A percentile compares a stretch with the other conserved stretches of the same genome.
Evolutionary conservation across 371 early-diverging fungal genomes (phyloP).

Genomic region (Syncephalastrum contaminatum): DNA sequence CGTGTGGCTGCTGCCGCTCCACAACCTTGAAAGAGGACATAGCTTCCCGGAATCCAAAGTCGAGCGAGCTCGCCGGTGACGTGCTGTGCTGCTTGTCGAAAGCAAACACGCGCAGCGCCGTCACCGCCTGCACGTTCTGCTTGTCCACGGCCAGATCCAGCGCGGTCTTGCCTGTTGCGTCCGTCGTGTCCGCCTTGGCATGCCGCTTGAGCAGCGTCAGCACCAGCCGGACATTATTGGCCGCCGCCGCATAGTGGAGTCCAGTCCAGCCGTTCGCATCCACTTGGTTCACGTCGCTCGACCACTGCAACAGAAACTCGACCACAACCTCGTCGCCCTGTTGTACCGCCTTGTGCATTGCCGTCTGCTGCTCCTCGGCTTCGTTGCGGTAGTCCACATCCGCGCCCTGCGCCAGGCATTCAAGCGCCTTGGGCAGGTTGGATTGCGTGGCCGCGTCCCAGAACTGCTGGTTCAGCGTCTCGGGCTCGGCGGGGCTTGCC

Average conservation of each 20-base stretch:
- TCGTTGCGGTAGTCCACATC: slow-evolving; percentile 68
- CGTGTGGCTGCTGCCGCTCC: slow-evolving; percentile 5
- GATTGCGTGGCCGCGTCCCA: slow-evolving; percentile 59
- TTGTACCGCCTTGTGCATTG: slow-evolving; percentile 66
- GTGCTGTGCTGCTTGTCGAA: slow-evolving; percentile 51
- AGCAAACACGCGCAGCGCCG: slow-evolving; percentile 55
- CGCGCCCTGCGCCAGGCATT: slow-evolving; percentile 72
- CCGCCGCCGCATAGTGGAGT: slow-evolving; percentile 76
- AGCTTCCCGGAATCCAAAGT: slow-evolving; percentile 56
- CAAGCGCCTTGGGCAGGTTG: slow-evolving; percentile 58
- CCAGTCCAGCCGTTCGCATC: slow-evolving; percentile 72
- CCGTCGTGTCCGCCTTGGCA: slow-evolving; percentile 63
- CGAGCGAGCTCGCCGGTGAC: slow-evolving; percentile 41
- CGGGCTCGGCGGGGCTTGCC: slow-evolving; percentile 19
- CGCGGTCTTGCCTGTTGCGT: slow-evolving; percentile 59
- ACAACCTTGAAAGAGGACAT: slow-evolving; percentile 44
- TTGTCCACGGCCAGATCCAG: slow-evolving; percentile 69
- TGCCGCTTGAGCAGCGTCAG: slow-evolving; percentile 64
- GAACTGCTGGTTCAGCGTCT: slow-evolving; percentile 35
- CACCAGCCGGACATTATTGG: slow-evolving; percentile 64
- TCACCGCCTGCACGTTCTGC: slow-evolving; percentile 62
- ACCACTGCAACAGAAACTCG: slow-evolving; percentile 75
- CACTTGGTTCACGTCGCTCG: slow-evolving; percentile 58
- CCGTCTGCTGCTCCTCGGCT: slow-evolving; percentile 46
- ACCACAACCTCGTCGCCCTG: slow-evolving; percentile 55